Evolutionary conservation across 139 green algal species (phyloP).

Genomic region (Volvox africanus): DNA sequence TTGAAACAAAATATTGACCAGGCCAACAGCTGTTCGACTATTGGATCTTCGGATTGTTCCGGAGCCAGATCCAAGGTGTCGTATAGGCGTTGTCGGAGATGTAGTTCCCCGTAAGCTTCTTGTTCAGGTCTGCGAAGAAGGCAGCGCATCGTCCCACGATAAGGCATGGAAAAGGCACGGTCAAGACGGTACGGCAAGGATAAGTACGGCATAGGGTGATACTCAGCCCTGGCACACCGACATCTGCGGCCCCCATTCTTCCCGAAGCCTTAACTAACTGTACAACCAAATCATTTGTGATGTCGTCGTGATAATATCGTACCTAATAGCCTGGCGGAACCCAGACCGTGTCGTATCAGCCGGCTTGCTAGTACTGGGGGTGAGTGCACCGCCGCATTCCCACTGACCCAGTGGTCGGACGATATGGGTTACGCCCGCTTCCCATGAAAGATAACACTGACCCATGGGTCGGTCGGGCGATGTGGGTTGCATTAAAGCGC

Average conservation of each 20-base stretch:
- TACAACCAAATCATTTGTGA: no score
- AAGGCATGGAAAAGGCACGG: neutral
- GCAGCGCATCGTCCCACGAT: neutral
- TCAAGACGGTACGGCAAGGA: neutral
- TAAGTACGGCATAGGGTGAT: neutral
- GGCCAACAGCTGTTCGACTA: no score
- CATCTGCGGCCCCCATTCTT: no score
- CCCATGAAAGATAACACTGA: neutral
- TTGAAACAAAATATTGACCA: no score
- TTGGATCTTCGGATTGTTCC: neutral
- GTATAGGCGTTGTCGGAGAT: neutral
- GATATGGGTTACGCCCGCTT: no score
- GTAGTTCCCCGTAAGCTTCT: neutral
- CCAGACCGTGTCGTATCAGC: no score
- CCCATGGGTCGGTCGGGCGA: neutral
- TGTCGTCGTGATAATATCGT: no score
- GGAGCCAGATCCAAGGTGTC: conserved; percentile 39
- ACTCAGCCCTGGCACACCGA: no score
- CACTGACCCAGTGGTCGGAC: no score
- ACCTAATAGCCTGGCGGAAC: no score
- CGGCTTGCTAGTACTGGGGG: no score
- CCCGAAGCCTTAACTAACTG: neutral
- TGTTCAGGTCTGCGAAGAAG: conserved; percentile 11
- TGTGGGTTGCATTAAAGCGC: neutral
- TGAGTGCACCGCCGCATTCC: no score